Evolutionary conservation across 495 filamentous ascomycete species (phyloP).

Genomic region (Hypoxylon cercidicola): DNA sequence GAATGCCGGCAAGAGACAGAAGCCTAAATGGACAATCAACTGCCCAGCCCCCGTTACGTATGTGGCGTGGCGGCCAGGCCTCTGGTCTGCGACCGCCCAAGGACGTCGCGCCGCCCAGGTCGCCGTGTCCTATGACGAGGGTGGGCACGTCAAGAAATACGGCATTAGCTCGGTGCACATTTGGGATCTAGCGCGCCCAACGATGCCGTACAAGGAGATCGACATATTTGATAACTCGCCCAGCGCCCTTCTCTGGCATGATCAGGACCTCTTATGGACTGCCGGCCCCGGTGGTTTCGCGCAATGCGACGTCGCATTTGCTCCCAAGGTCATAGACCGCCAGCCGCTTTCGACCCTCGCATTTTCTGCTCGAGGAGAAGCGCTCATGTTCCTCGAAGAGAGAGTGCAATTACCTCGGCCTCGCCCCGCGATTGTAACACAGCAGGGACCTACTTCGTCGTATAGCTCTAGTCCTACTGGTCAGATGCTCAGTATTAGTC

Average conservation of each 20-base stretch:
- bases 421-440: conserved; percentile 46
- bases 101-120: conserved; percentile 69
- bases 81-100: conserved; percentile 73
- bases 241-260: conserved; percentile 87
- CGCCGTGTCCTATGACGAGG: conserved; percentile 63
- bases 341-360: conserved; percentile 70
- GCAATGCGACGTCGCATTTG: conserved; percentile 88
- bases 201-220: conserved; percentile 87
- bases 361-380: conserved; percentile 69
- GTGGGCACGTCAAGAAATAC: conserved; percentile 54
- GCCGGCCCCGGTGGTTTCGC: conserved; percentile 87
- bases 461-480: conserved; percentile 57
- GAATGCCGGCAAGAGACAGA: conserved; percentile 81
- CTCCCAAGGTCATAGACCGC: conserved; percentile 80
- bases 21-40: conserved; percentile 70
- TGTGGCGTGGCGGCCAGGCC: conserved; percentile 87
- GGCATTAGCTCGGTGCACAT: conserved; percentile 81
- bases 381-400: conserved; percentile 66
- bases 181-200: conserved; percentile 91
- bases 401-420: conserved; percentile 52
- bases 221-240: conserved; percentile 76
- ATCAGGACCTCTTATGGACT: conserved; percentile 90
- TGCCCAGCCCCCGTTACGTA: conserved; percentile 73
- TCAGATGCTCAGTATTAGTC: conserved; percentile 63
- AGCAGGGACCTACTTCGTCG: conserved; percentile 46